Percentiles rank a stretch among this genome's conserved stretches.
Evolutionary conservation across 2,329 filamentous ascomycete species (phyloP).

Genomic region (Lachnellula suecica): DNA sequence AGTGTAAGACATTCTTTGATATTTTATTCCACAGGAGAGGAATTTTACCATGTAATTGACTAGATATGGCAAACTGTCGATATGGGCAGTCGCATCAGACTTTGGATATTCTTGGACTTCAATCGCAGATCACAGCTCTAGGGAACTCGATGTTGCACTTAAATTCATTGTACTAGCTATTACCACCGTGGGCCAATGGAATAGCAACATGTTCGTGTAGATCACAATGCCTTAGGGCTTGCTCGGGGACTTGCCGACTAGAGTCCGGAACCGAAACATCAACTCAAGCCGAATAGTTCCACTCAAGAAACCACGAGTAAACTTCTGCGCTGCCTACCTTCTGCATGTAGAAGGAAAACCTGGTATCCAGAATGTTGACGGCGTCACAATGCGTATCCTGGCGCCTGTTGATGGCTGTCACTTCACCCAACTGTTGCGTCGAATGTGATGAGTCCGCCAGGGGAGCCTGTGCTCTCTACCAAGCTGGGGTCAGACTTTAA

Average conservation of each 20-base stretch:
- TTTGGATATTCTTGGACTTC: neutral
- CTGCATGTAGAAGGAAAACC: no score
- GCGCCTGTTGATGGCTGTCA: neutral
- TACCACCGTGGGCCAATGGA: no score
- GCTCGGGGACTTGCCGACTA: no score
- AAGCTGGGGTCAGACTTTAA: neutral
- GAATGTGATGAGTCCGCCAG: neutral
- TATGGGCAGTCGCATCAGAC: neutral
- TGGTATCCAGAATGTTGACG: no score
- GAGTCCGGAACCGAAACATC: no score
- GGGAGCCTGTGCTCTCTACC: neutral
- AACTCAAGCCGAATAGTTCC: no score
- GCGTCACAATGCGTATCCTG: no score
- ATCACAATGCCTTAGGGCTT: no score
- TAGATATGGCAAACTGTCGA: neutral
- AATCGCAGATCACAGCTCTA: neutral
- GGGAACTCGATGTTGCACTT: neutral
- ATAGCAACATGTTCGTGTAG: no score
- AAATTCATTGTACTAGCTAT: neutral
- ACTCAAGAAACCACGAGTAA: no score
- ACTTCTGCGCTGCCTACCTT: no score
- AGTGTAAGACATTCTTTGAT: neutral
- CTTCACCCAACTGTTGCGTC: neutral
- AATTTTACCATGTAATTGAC: neutral
- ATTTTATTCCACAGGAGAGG: no score